Conservation (phyloP, 1,139 yeast genomes). For the Diutina rugosa region DNA sequence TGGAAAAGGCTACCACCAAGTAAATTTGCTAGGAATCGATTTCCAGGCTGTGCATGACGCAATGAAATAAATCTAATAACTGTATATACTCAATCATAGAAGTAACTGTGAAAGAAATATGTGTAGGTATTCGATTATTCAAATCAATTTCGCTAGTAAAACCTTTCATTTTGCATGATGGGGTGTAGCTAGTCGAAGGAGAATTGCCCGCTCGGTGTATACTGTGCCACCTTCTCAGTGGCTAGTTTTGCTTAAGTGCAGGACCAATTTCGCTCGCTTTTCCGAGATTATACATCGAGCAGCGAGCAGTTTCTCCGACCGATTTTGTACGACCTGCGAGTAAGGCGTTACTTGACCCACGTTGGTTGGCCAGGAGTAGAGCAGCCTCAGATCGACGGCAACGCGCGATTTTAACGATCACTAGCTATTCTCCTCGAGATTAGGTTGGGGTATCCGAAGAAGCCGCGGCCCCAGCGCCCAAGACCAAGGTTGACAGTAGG, state of each 20-base stretch:
- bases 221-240: not conserved
- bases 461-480: not conserved
- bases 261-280: not conserved
- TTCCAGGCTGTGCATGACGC: not conserved
- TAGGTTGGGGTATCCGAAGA: not conserved
- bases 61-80: not conserved
- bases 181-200: too few species aligned
- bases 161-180: too few species aligned
- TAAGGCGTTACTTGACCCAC: not conserved
- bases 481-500: not conserved
- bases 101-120: not conserved
- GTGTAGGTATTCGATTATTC: not conserved
- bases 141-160: too few species aligned
- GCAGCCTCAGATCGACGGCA: too few species aligned
- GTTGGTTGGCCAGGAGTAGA: not conserved
- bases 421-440: not conserved
- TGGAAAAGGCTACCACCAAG: slow-evolving; percentile 48
- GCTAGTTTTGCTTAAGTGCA: not conserved
- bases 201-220: too few species aligned
- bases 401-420: not conserved
- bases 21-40: not conserved
- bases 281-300: not conserved
- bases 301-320: not conserved
- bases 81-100: not conserved
- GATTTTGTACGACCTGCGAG: not conserved